Percentiles rank a stretch among this genome's conserved stretches.
Conservation (phyloP, 768 basidiomycete species). For the Pulveroboletus sp. region DNA sequence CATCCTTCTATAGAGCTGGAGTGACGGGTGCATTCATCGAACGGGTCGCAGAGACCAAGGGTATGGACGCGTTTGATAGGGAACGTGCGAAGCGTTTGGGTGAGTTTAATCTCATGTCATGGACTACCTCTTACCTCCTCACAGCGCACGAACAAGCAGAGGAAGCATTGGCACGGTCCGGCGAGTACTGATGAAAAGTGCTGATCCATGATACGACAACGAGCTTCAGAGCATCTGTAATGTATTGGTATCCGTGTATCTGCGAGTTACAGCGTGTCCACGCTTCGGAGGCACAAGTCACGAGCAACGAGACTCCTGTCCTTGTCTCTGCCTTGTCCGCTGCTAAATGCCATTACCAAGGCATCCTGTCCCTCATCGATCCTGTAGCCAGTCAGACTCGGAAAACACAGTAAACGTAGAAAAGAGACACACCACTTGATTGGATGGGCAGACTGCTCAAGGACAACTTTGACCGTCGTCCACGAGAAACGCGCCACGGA, state of each 20-base stretch:
- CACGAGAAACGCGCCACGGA: slow-evolving; percentile 90
- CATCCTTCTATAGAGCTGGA: slow-evolving; percentile 17
- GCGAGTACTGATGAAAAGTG: slow-evolving; percentile 8
- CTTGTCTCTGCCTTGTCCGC: slow-evolving; percentile 66
- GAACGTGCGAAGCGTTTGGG: slow-evolving; percentile 20
- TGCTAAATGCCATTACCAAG: slow-evolving; percentile 70
- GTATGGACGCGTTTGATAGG: slow-evolving; percentile 19
- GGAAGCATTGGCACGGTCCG: slow-evolving; percentile 7
- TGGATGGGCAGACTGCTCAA: slow-evolving; percentile 75
- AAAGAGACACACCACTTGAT: slow-evolving; percentile 65
- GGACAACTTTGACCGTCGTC: slow-evolving; percentile 82
- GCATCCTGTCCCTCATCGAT: slow-evolving; percentile 79
- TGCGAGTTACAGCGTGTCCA: slow-evolving; percentile 50
- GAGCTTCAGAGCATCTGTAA: not conserved
- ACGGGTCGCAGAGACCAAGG: slow-evolving; percentile 22
- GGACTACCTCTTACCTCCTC: not conserved
- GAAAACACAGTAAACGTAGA: not conserved
- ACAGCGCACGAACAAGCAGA: slow-evolving; percentile 14
- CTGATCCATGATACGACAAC: not conserved
- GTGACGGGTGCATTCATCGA: slow-evolving; percentile 26
- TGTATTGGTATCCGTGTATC: slow-evolving; percentile 13
- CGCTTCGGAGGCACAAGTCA: slow-evolving; percentile 69
- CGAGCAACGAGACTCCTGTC: slow-evolving; percentile 66
- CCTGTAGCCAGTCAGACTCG: slow-evolving; percentile 41
- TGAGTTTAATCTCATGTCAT: slow-evolving; percentile 1